Conservation (phyloP, 176 grass and related monocot species). For the Eremochloa ophiuroides region DNA sequence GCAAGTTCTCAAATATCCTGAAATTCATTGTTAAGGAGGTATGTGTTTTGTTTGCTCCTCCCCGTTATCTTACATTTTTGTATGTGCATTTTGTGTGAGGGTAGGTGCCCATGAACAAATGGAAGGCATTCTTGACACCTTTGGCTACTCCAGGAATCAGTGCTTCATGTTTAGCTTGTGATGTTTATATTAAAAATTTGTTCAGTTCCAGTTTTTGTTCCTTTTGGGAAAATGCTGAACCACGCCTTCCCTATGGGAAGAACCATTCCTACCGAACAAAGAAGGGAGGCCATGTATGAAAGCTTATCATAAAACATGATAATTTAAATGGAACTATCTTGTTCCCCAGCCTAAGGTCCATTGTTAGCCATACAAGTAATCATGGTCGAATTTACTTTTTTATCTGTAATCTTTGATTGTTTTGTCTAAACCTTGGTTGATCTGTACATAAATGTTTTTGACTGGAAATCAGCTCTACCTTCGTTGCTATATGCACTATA, state of each 20-base stretch:
- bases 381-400: neutral
- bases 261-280: neutral
- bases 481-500: neutral
- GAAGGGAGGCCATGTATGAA: neutral
- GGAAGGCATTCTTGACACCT: neutral
- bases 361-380: neutral
- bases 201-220: neutral
- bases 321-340: neutral
- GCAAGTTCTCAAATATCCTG: slow-evolving; percentile 89
- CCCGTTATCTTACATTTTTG: neutral
- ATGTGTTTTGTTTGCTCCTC: neutral
- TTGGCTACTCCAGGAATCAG: neutral
- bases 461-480: neutral
- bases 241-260: neutral
- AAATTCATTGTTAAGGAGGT: slow-evolving; percentile 99
- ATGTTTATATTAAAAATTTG: neutral
- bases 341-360: neutral
- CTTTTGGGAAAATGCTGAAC: neutral
- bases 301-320: neutral
- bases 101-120: neutral
- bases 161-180: neutral
- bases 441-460: neutral
- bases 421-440: neutral
- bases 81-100: slow-evolving; percentile 11
- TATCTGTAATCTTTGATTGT: neutral